Evolutionary conservation across 352 stramenopile species (phyloP).

Genomic region (Peronosclerospora sorghi): DNA sequence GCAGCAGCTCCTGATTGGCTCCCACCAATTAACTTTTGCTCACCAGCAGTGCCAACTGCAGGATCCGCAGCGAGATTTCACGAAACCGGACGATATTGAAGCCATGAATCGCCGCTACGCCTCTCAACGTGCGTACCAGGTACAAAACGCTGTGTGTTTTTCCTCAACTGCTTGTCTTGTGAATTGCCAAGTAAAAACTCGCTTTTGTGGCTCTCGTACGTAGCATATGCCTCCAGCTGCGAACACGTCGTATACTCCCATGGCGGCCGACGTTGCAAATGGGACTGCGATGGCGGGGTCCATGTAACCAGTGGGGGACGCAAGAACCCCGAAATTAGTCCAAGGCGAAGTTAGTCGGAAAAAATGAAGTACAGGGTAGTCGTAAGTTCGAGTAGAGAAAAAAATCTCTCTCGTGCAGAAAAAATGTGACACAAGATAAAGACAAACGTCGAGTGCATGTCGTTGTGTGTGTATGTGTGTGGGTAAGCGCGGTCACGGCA

Average conservation of each 20-base stretch:
- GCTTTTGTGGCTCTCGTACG: too few relatives aligned
- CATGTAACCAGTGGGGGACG: conserved; percentile 23
- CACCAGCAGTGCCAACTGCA: conserved; percentile 25
- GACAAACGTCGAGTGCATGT: conserved; percentile 3
- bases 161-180: not conserved
- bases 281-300: conserved; percentile 71
- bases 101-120: conserved; percentile 72
- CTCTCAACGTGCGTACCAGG: conserved; percentile 69
- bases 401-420: not conserved
- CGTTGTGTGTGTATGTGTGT: conserved; percentile 3
- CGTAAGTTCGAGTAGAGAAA: conserved; percentile 1
- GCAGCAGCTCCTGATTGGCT: conserved; percentile 12
- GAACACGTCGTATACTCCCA: conserved; percentile 51
- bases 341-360: conserved; percentile 1
- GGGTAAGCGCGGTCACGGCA: conserved; percentile 10
- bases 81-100: conserved; percentile 56
- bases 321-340: conserved; percentile 3
- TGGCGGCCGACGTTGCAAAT: conserved; percentile 51
- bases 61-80: conserved; percentile 60
- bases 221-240: conserved; percentile 62
- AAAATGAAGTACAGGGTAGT: conserved; percentile 2
- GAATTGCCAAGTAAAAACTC: too few relatives aligned
- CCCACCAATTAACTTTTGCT: conserved; percentile 21
- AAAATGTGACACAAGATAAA: not conserved
- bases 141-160: conserved; percentile 14